Evolutionary conservation across 73 alveolate genomes (phyloP).

Genomic region (Blepharisma japonicum): DNA sequence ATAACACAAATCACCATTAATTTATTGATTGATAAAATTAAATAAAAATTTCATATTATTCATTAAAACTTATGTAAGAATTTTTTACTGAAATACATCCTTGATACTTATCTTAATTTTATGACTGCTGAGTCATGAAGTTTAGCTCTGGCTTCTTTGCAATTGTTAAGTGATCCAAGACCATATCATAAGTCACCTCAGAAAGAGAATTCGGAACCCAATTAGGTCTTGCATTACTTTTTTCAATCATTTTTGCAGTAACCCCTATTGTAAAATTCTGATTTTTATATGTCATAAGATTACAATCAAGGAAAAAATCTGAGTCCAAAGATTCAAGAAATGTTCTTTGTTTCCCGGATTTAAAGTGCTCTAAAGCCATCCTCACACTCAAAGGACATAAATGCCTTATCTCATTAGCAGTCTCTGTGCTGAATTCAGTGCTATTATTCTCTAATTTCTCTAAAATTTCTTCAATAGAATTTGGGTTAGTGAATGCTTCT

Average conservation of each 20-base stretch:
- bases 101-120: no score
- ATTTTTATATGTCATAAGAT: neutral
- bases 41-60: no score
- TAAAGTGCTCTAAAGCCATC: neutral
- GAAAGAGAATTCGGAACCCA: neutral
- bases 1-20: no score
- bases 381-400: conserved; percentile 10
- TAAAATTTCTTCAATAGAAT: neutral
- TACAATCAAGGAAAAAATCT: neutral
- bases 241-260: neutral
- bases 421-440: neutral
- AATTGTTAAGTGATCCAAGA: neutral
- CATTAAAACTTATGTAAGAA: no score
- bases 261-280: neutral
- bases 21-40: no score
- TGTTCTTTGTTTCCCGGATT: neutral
- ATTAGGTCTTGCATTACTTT: neutral
- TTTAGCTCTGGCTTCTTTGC: no score
- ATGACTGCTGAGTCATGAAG: no score
- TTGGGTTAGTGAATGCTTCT: neutral
- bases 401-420: neutral
- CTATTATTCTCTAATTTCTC: neutral
- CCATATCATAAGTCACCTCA: conserved; percentile 25
- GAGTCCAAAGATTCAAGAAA: neutral
- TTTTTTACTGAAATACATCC: no score